Evolutionary conservation across 2,329 filamentous ascomycete species (phyloP), one percentile per base, ranked within the genome.

Genomic region (Lasiodiplodia sp.): DNA sequence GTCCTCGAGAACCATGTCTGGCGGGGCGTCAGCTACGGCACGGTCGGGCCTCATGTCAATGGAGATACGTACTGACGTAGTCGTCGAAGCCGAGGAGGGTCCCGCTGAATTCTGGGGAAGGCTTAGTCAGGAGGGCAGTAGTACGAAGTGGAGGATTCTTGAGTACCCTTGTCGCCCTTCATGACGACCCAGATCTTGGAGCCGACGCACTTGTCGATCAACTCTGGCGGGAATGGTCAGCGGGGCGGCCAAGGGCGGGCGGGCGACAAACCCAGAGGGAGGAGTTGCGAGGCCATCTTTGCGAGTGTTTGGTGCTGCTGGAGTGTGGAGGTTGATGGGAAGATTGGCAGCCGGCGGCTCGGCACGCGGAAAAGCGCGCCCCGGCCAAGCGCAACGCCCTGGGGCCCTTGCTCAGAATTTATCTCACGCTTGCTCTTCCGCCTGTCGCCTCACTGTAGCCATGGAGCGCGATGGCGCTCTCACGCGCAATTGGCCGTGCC

Each of bases 121-220:
- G 66, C 40, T 68, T 58, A 68, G 66, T 68, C 47, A 63, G 21
- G n/a, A 44, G 34, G 18, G 34, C 12, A 4, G 25, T 25, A 31
- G 55, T 49, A 53, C 16, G 34, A 58, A 23, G 51, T 34, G 34
- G 47, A 72, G 51, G 47, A 71, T 44, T 72, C 37, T 44, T 49
- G 51, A 69, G 70, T 82, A 97, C 96, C 96, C 86, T 97, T 98
- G 79, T 98, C 96, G 73, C 94, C 93, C 83, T 99, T 99, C 96
- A 99, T 99, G 76, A 99, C 89, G 71, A 99, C 94, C 94, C 95
- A 97, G 81, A 99, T 98, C 76, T 91, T 92, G 67, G 94, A 98
- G 71, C 96, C 96, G 73, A 99, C 94, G 79, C 96, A 99, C 83
- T 97, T 97, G 85, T 99, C 96, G 81, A 99, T 98, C 78, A 99